Percentiles rank a stretch among this genome's conserved stretches.
phyloP scores from a whole-genome alignment of 202 grass and related monocot genomes.

The Hordeum pubiflorum region DNA sequence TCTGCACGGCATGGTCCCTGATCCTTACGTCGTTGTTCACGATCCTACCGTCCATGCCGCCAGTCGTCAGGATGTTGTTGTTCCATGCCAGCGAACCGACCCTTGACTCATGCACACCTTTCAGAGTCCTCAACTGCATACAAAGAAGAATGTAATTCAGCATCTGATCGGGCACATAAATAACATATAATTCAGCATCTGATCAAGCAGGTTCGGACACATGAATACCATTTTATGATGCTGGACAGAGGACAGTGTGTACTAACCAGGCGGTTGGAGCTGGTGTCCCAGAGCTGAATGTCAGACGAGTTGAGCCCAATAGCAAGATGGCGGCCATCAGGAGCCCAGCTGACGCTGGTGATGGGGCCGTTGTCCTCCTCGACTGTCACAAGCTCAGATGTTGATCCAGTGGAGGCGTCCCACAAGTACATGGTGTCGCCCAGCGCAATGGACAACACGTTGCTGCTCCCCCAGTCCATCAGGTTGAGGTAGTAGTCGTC shows the following conservation, averaged over 20 bases:
- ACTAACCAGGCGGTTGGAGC: constrained; percentile 54
- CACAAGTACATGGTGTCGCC: constrained; percentile 73
- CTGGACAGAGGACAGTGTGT: background rate
- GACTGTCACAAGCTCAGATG: constrained; percentile 68
- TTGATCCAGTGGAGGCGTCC: constrained; percentile 62
- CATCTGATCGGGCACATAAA: background rate
- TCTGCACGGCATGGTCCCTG: constrained; percentile 48
- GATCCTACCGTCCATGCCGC: constrained; percentile 62
- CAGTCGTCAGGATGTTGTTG: constrained; percentile 63
- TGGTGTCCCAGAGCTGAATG: constrained; percentile 79
- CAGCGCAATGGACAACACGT: constrained; percentile 74
- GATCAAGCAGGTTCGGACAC: background rate
- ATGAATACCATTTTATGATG: background rate
- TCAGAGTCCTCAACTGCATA: constrained; percentile 71
- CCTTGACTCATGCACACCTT: constrained; percentile 60
- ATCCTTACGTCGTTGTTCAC: constrained; percentile 83
- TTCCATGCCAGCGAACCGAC: constrained; percentile 84
- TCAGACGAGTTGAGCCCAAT: constrained; percentile 78
- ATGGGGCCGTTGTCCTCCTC: constrained; percentile 72
- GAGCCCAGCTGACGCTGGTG: constrained; percentile 83
- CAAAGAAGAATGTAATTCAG: constrained; percentile 22
- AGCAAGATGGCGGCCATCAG: constrained; percentile 65
- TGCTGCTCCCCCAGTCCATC: constrained; percentile 81
- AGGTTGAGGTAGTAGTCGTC: constrained; percentile 93
- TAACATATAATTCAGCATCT: constrained; percentile 12